Evolutionary conservation across 345 rosid species (phyloP).

Genomic region (Lepidium aucheri): DNA sequence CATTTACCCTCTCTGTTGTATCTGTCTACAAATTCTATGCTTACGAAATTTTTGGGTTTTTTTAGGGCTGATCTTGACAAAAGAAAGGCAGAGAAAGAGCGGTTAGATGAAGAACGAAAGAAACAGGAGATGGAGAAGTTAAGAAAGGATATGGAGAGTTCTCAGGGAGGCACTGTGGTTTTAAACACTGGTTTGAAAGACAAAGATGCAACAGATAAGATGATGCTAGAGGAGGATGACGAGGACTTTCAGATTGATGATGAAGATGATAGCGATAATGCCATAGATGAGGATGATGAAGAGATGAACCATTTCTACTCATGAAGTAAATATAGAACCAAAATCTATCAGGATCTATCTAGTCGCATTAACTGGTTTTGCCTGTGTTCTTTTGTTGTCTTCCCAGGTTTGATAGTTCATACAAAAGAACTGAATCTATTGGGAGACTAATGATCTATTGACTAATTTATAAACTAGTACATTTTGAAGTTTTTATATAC

Average conservation of each 20-base stretch:
- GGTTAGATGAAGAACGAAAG: constrained; percentile 54
- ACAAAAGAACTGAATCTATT: background rate
- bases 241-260: constrained; percentile 29
- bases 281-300: constrained; percentile 51
- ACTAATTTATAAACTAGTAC: background rate
- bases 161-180: constrained; percentile 60
- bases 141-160: constrained; percentile 65
- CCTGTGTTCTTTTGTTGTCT: background rate
- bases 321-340: background rate
- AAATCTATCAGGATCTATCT: background rate
- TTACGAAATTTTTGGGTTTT: background rate
- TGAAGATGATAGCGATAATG: constrained; percentile 35
- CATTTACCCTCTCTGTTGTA: background rate
- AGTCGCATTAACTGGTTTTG: background rate
- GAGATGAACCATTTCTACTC: constrained; percentile 39
- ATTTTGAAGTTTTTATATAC: background rate
- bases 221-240: constrained; percentile 32
- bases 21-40: background rate
- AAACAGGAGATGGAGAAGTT: constrained; percentile 54
- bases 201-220: constrained; percentile 38
- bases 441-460: background rate
- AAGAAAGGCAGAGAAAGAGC: constrained; percentile 66
- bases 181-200: constrained; percentile 60
- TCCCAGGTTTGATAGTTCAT: constrained; percentile 4
- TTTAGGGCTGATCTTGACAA: constrained; percentile 71